Evolutionary conservation across 2,329 filamentous ascomycete species (phyloP), one percentile per base, ranked within the genome.

Genomic region (Colletotrichum euphorbiae): DNA sequence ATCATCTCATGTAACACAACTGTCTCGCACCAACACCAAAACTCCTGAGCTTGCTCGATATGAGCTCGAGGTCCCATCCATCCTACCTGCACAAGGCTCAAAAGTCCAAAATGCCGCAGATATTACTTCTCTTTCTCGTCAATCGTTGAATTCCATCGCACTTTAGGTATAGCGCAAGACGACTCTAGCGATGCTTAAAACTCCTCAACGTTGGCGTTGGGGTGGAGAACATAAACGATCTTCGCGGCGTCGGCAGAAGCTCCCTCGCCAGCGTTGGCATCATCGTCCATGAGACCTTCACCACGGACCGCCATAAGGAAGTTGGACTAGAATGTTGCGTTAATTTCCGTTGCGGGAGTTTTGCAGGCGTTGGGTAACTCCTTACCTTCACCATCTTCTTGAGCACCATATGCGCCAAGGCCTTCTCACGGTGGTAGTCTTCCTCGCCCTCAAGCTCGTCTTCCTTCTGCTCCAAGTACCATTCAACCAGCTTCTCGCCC

Each of bases 391-490:
- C 92, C 91, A 98, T 97, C 80, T 93, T 91, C 86, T 93, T 97
- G 73, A 99, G 81, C 60, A 99, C 95, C 87, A 97, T 96, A 76
- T 84, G 87, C 13, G 90, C 91, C 63, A 97, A 81, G 3, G 83
- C 83, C 76, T 89, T 87, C 81, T 98, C 94, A 15, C 82, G 83
- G 76, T 94, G 87, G 75, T 97, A 86, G 73, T 94, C 93, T 63
- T 97, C 93, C 78, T 97, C 91, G 46, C 84, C 91, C 15, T 68
- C 45, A 67, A 99, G 82, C 75, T 97, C 91, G 17, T 90, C 87
- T 78, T 99, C 96, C 74, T 92, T 92, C 80, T 95, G 90, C 81
- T 98, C 95, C 21, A 98, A 85, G 77, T 97, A 99, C 93, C 94
- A 97, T 57, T 93, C 82, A 36, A 97, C 80, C 36, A 99, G 84